Base-by-base conservation (phyloP, 306 rosid genomes). In the Ammopiptanthus mongolicus region DNA sequence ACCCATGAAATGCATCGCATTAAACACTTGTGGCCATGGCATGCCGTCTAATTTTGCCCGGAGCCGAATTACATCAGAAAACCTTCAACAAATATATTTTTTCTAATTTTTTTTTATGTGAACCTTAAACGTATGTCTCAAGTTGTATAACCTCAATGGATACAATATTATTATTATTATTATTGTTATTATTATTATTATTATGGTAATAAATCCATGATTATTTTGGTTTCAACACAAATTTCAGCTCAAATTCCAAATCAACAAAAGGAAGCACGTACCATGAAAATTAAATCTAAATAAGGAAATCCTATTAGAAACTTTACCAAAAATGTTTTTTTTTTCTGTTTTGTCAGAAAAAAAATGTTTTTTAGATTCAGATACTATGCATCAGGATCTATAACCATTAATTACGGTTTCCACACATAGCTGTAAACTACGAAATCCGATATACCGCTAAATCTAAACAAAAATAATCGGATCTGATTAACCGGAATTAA, bases 401-500 rank as follows among this genome's bases (percentile, higher is more conserved):
- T 2, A 58, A 12, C 52, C 58, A 69, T 6, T 25, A 80, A 71
- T 65, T 37, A 52, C 52, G 15, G 21, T 42, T 50, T 39, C 51
- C 34, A 34, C 10, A 22, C 15, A 65, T 17, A 34, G 14, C 31
- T 12, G 1, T 7, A 55, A 63, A 12, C 47, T 41, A 34, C 37
- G 2, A 64, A 37, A 37, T 37, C 29, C 14, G 2, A 44, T 6
- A 53, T 56, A 11, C 52, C 22, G 25, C 46, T 3, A 64, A 76
- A 83, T 50, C 33, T 62, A 10, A 21, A 46, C 4, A 5, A 64
- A 12, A 33, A 62, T 10, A 4, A 5, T 71, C 57, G 82, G 88
- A 87, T 87, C 88, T 80, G 83, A 87, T 59, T 21, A 72, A 6
- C 8, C 29, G 6, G 25, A 65, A 81, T 76, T 56, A 60, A 44